Conservation (phyloP, 2,329 filamentous ascomycete genomes). For the Pseudogymnoascus sp. region DNA sequence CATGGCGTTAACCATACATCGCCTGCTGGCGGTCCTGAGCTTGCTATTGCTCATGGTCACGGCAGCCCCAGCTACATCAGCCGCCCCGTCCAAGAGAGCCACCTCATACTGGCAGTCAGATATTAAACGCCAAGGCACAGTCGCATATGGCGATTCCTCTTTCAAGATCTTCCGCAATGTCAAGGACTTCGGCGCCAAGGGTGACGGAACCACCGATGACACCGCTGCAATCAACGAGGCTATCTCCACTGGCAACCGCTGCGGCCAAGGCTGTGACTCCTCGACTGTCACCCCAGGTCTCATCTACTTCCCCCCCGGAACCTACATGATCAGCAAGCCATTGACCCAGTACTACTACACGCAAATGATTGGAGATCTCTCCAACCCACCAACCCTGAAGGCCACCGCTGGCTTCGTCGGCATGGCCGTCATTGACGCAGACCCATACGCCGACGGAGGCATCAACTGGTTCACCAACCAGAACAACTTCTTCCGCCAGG, state of each 20-base stretch:
- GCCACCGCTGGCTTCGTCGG: slow-evolving; percentile 65
- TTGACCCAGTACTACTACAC: slow-evolving; percentile 89
- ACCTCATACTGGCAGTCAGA: slow-evolving; percentile 25
- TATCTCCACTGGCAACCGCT: slow-evolving; percentile 70
- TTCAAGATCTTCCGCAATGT: slow-evolving; percentile 76
- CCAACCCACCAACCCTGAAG: slow-evolving; percentile 67
- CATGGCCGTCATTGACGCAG: slow-evolving; percentile 82
- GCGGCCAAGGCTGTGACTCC: slow-evolving; percentile 75
- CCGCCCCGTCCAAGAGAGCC: neutral
- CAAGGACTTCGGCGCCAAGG: slow-evolving; percentile 65
- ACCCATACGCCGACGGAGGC: slow-evolving; percentile 68
- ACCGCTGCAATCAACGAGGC: slow-evolving; percentile 81
- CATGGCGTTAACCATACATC: neutral
- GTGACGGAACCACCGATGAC: slow-evolving; percentile 64
- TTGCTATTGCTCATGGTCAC: slow-evolving; percentile 4
- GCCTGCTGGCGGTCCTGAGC: neutral
- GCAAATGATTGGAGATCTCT: slow-evolving; percentile 78
- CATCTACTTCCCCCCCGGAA: slow-evolving; percentile 87
- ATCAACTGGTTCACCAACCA: slow-evolving; percentile 74
- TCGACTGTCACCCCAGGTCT: slow-evolving; percentile 76
- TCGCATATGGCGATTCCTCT: slow-evolving; percentile 33
- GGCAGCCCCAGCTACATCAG: neutral
- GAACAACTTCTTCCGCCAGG: slow-evolving; percentile 74
- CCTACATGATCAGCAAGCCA: slow-evolving; percentile 72
- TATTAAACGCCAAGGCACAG: slow-evolving; percentile 27